phyloP scores from a whole-genome alignment of 768 basidiomycete species.

The Piloderma croceum region DNA sequence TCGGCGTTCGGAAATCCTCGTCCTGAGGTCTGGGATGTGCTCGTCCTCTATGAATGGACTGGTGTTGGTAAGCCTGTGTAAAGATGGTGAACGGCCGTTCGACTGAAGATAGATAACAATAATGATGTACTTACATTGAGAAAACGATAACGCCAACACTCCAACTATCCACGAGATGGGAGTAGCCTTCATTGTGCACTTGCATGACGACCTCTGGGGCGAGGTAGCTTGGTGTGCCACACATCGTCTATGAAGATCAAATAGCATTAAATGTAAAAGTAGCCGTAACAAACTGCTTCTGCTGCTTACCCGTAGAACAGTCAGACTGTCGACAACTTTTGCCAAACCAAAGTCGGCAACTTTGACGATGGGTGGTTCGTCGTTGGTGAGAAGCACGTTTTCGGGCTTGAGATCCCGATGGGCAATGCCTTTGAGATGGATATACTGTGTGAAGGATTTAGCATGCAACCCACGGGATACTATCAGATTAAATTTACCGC shows the following conservation, averaged over 20 bases:
- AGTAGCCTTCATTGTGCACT: conserved; percentile 40
- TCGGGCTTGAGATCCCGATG: conserved; percentile 95
- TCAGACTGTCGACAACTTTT: conserved; percentile 45
- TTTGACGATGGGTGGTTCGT: conserved; percentile 40
- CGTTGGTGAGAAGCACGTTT: conserved; percentile 55
- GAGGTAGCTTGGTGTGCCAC: conserved; percentile 59
- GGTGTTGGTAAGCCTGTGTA: conserved; percentile 62
- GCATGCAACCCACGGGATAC: not conserved
- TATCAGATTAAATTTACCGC: conserved; percentile 43
- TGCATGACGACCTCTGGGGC: conserved; percentile 54
- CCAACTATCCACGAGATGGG: conserved; percentile 58
- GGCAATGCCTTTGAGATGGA: conserved; percentile 51
- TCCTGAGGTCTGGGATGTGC: conserved; percentile 50
- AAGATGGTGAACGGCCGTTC: conserved; percentile 8
- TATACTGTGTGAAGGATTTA: conserved; percentile 1
- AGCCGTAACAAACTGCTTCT: no score
- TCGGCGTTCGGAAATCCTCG: conserved; percentile 49
- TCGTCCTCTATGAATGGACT: conserved; percentile 80
- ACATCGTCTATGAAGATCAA: conserved; percentile 39
- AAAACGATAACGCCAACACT: conserved; percentile 65
- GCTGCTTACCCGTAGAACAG: conserved; percentile 33
- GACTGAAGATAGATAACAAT: not conserved
- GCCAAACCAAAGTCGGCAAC: conserved; percentile 65
- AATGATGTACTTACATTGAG: conserved; percentile 59
- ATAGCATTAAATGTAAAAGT: conserved; percentile 5